Evolutionary conservation across 139 green algal genomes (phyloP).

Genomic region (Raphidocelis subcapitata): DNA sequence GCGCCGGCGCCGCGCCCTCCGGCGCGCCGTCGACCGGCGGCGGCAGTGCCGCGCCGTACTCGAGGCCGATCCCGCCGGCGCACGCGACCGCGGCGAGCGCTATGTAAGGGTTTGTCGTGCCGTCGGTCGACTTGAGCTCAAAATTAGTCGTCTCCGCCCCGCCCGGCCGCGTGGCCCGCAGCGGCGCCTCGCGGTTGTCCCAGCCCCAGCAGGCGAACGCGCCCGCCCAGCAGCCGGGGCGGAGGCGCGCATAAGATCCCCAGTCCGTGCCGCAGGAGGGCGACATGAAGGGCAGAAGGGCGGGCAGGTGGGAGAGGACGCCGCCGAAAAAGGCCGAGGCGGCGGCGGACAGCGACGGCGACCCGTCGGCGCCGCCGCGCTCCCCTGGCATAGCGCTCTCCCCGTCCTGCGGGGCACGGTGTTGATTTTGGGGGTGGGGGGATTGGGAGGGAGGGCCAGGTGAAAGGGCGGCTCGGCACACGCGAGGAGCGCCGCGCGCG

Average conservation of each 20-base stretch:
- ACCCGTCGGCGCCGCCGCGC: conserved; percentile 1
- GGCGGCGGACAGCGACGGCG: background rate
- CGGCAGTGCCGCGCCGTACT: conserved; percentile 17
- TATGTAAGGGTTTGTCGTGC: conserved; percentile 67
- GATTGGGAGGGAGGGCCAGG: background rate
- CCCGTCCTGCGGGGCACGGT: background rate
- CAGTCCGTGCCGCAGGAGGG: conserved; percentile 32
- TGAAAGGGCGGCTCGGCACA: background rate
- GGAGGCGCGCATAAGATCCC: conserved; percentile 36
- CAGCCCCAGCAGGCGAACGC: conserved; percentile 54
- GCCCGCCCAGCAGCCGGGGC: conserved; percentile 50
- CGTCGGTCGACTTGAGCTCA: conserved; percentile 62
- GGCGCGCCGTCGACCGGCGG: conserved; percentile 6
- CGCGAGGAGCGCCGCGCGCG: background rate
- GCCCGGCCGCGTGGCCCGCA: conserved; percentile 31
- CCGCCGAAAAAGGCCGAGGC: conserved; percentile 51
- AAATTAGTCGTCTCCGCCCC: background rate
- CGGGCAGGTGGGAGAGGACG: conserved; percentile 56
- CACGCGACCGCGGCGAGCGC: conserved; percentile 47
- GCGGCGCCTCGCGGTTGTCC: conserved; percentile 52
- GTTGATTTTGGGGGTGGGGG: background rate
- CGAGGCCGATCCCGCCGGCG: conserved; percentile 54
- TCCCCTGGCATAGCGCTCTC: background rate
- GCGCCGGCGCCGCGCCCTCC: background rate
- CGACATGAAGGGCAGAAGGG: conserved; percentile 52